Evolutionary conservation across 192 early-diverging fungal genomes (phyloP).

Genomic region (Geranomyces michiganensis): DNA sequence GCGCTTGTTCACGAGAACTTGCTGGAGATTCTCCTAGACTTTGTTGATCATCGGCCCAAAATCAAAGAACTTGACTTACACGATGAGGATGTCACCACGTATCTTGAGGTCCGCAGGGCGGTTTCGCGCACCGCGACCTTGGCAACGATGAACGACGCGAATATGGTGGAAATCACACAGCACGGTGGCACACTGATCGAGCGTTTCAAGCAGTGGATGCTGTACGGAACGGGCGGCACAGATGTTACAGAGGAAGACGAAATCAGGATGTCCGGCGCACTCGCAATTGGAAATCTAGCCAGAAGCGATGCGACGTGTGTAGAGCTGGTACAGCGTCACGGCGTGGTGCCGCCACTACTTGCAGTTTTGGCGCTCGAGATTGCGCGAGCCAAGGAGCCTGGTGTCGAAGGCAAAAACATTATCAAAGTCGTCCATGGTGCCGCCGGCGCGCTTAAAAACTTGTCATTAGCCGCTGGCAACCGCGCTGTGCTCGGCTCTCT

Average conservation of each 20-base stretch:
- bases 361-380: constrained; percentile 43
- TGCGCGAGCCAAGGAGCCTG: constrained; percentile 28
- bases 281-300: constrained; percentile 58
- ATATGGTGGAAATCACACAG: constrained; percentile 48
- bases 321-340: constrained; percentile 37
- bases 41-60: constrained; percentile 48
- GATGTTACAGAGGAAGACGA: constrained; percentile 48
- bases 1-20: constrained; percentile 40
- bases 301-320: constrained; percentile 52
- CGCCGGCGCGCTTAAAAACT: constrained; percentile 57
- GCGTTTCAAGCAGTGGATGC: constrained; percentile 51
- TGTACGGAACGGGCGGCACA: constrained; percentile 29
- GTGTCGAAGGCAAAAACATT: constrained; percentile 38
- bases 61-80: constrained; percentile 16
- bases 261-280: constrained; percentile 57
- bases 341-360: constrained; percentile 38
- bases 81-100: constrained; percentile 30
- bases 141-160: constrained; percentile 57
- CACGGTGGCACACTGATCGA: constrained; percentile 35
- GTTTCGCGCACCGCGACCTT: constrained; percentile 49
- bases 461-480: constrained; percentile 47
- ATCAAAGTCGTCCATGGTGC: constrained; percentile 59
- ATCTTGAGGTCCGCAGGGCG: constrained; percentile 46
- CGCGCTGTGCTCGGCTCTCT: constrained; percentile 42
- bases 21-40: constrained; percentile 46